Evolutionary conservation across 2,329 filamentous ascomycete genomes (phyloP), one percentile per base, ranked within the genome.

Genomic region (Juglanconis juglandina): DNA sequence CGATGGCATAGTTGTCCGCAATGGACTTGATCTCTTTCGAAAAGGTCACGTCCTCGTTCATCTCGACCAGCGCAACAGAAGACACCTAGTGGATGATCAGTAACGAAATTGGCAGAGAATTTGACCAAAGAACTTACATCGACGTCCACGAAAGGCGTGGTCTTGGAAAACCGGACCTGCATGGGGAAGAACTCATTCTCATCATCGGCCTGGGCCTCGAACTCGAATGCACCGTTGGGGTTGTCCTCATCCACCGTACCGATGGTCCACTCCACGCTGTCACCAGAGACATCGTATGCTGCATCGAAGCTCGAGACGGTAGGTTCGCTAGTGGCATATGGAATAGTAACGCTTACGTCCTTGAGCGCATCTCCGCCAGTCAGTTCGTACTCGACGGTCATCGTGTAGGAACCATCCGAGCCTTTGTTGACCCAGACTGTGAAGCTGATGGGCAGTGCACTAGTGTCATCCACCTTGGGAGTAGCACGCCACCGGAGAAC

Each of bases 121-220:
- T 24, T 24, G 1, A n/a, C 17, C 13, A 37, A 17, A 7, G 33
- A 9, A 17, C 89, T 88, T 81, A 98, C 94, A 78, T 97, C 92
- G 65, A 99, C 91, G 69, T 97, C 92, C 54, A 98, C 84, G 74
- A 91, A 96, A 34, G 95, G 94, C 61, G 83, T 86, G 47, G 86
- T 84, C 83, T 96, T 97, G 65, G 86, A 88, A 77, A 99, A 99
- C 58, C 87, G 85, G 63, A 98, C 87, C 57, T 85, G 89, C 93
- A 99, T 98, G 1, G 95, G 95, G 87, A 99, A 99, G 79, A 98
- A 98, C 68, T 97, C 93, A 59, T 91, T 88, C 72, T 98, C 95
- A 66, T 93, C 91, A 58, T 87, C 85, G 10, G 91, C 91, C 73
- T 91, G 87, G 1, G 92, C 92, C 76, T 98, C 95, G 67, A 99